Evolutionary conservation across 2,329 filamentous ascomycete genomes (phyloP).

Genomic region (Epichloe typhina): DNA sequence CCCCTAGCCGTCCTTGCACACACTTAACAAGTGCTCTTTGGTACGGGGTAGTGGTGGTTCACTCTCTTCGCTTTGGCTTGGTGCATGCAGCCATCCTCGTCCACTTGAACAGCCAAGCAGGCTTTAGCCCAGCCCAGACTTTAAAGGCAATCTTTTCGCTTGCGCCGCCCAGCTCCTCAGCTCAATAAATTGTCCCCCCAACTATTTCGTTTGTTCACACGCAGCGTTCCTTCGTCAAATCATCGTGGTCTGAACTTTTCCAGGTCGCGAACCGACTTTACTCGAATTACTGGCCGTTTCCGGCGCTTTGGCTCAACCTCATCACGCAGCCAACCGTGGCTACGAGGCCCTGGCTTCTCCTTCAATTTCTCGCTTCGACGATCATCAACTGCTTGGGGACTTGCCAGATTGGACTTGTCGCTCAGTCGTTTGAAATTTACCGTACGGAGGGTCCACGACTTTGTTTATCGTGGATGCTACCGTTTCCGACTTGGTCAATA

Average conservation of each 20-base stretch:
- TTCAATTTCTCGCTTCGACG: conserved; percentile 5
- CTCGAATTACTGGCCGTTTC: conserved; percentile 4
- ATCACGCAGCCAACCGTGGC: neutral
- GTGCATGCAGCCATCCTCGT: conserved; percentile 13
- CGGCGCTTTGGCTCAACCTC: conserved; percentile 6
- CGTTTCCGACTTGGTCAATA: conserved; percentile 11
- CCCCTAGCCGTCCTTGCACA: conserved; percentile 4
- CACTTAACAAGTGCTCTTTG: neutral
- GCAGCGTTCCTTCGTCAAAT: conserved; percentile 7
- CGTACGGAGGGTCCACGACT: conserved; percentile 14
- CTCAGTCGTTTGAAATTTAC: conserved; percentile 2
- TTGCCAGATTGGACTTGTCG: neutral
- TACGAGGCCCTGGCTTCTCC: conserved; percentile 1
- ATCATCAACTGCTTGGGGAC: conserved; percentile 1
- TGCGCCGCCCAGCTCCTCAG: conserved; percentile 33
- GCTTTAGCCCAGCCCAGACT: conserved; percentile 4
- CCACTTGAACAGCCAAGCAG: conserved; percentile 10
- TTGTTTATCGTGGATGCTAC: conserved; percentile 12
- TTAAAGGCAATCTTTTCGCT: conserved; percentile 39
- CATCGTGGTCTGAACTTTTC: neutral
- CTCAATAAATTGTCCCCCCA: conserved; percentile 26
- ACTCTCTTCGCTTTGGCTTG: neutral
- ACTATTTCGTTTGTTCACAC: conserved; percentile 4
- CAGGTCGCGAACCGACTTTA: conserved; percentile 4
- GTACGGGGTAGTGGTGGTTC: neutral